Conservation (phyloP, 164 flowering plant genomes). For the Liriodendron chinense region DNA sequence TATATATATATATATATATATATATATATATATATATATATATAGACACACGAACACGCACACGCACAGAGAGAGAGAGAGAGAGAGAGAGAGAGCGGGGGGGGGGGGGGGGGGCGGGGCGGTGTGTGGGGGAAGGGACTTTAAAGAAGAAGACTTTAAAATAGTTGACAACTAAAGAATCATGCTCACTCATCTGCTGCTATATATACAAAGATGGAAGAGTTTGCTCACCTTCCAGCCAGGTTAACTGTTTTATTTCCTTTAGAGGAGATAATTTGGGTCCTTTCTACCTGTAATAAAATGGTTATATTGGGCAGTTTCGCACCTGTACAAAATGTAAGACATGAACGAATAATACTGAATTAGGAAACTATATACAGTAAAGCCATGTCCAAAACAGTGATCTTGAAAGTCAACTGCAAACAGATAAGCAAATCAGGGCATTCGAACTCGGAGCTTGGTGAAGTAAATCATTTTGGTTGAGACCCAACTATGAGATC, state of each 20-base stretch:
- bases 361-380: not conserved
- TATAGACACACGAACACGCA: too few relatives aligned
- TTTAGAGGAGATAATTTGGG: slow-evolving; percentile 31
- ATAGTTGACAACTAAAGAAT: not conserved
- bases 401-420: not conserved
- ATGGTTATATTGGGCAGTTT: slow-evolving; percentile 63
- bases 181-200: not conserved
- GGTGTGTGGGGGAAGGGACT: too few relatives aligned
- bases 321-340: slow-evolving; percentile 53
- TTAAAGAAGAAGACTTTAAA: not conserved
- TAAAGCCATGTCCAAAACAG: not conserved
- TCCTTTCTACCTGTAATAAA: slow-evolving; percentile 55
- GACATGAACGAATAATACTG: not conserved
- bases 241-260: slow-evolving; percentile 56
- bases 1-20: too few relatives aligned
- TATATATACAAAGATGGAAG: not conserved
- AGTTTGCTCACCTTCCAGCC: slow-evolving; percentile 64
- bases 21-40: too few relatives aligned
- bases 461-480: not conserved
- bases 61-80: too few relatives aligned
- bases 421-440: not conserved
- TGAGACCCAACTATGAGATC: not conserved
- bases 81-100: too few relatives aligned
- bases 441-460: not conserved
- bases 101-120: too few relatives aligned